phyloP scores from a whole-genome alignment of 768 basidiomycete genomes.

The Galerina marginata region DNA sequence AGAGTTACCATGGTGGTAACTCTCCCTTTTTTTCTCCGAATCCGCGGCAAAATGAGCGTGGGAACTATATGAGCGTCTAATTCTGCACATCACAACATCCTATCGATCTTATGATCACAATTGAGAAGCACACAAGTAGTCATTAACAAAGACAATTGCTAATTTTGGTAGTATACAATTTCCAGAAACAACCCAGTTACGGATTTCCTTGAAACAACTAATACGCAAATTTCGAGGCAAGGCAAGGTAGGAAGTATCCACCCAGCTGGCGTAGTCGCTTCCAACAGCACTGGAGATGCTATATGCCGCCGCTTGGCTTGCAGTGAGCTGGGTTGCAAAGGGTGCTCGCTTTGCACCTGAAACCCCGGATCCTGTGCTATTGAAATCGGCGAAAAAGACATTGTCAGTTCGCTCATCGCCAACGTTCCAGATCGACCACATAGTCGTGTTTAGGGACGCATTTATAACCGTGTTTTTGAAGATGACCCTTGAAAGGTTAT shows the following conservation, averaged over 20 bases:
- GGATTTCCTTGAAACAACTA: no score
- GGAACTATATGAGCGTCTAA: no score
- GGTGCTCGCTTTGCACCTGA: slow-evolving; percentile 38
- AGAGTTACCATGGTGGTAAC: no score
- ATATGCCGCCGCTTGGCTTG: slow-evolving; percentile 42
- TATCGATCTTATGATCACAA: background rate
- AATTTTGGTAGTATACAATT: background rate
- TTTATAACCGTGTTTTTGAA: slow-evolving; percentile 51
- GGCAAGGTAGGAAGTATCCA: slow-evolving; percentile 46
- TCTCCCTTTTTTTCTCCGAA: no score
- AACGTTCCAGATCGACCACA: slow-evolving; percentile 54
- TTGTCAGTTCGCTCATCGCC: slow-evolving; percentile 44
- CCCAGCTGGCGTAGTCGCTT: slow-evolving; percentile 50
- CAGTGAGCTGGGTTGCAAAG: slow-evolving; percentile 45
- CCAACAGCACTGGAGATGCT: slow-evolving; percentile 52
- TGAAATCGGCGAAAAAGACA: slow-evolving; percentile 52
- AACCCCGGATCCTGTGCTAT: slow-evolving; percentile 48
- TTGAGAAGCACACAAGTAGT: background rate
- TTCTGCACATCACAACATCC: no score
- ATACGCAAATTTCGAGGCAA: background rate
- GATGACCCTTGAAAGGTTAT: slow-evolving; percentile 41
- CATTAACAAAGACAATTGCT: background rate
- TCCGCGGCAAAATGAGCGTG: no score
- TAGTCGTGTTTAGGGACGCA: slow-evolving; percentile 42
- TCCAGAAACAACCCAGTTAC: background rate